Base-by-base conservation (phyloP, 2,329 filamentous ascomycete genomes). In the Macrophomina pseudophaseolina region DNA sequence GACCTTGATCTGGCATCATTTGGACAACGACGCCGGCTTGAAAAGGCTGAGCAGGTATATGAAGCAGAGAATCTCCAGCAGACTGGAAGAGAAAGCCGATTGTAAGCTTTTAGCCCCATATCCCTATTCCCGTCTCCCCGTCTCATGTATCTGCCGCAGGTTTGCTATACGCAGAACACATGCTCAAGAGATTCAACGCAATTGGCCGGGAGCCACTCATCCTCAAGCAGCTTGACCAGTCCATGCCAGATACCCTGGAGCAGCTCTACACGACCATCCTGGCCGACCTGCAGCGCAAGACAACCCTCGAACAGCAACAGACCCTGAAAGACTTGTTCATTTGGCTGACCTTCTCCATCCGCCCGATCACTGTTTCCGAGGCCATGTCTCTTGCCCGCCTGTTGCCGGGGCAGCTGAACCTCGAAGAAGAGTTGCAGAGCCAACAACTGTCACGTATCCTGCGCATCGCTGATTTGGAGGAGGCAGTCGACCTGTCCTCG, bases 101-200 rank as follows among this genome's bases (percentile, higher is more conserved):
- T 75, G 75, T 78, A 69, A 69, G 76, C 5, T 48, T 40, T 40
- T 40, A 40, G 38, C 38, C 7, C 14, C 38, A 40, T 40, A 23
- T 23, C 23, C 23, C 23, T 23, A 23, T 23, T 23, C 23, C 23
- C 23, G 23, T 23, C 23, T 23, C 3, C 23, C 23, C 23, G 23
- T 23, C 23, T 23, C 23, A 23, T 3, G 23, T 23, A 23, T 23
- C 23, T 2, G 23, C 23, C 23, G 23, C 23, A 78, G 76, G 74
- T 30, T 73, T 81, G 71, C 70, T 79, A 0, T 80, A 80, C 38
- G 74, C 75, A 0, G 74, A 80, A 33, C 76, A 79, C 14, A 71
- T 79, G 38, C 71, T 80, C 0, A 49, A 67, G 7, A 69, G 74
- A 0, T 67, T 80, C 5, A 71, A 76, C 8, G 65, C 70, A 8